Evolutionary conservation across 2,329 filamentous ascomycete species (phyloP).

Genomic region (Tolypocladium endophyticum): DNA sequence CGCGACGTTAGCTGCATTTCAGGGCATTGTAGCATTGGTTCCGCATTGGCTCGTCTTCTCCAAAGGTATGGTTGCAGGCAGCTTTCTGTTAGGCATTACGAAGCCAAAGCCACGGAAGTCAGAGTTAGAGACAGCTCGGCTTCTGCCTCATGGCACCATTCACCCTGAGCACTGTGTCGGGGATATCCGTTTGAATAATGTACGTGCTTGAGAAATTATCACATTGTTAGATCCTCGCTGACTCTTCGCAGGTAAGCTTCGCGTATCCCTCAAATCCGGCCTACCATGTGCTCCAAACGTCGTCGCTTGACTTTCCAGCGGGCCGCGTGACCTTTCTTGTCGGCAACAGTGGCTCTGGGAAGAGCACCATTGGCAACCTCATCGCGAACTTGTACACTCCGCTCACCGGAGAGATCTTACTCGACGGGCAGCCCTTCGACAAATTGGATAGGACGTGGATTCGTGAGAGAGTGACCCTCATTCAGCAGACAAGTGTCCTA

Average conservation of each 20-base stretch:
- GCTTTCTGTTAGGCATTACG: slow-evolving; percentile 43
- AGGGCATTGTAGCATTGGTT: slow-evolving; percentile 62
- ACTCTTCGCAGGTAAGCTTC: slow-evolving; percentile 55
- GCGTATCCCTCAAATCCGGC: slow-evolving; percentile 64
- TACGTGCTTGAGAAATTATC: slow-evolving; percentile 26
- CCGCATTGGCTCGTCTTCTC: slow-evolving; percentile 69
- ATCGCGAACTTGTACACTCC: slow-evolving; percentile 69
- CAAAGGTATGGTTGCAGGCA: slow-evolving; percentile 68
- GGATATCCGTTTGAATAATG: slow-evolving; percentile 58
- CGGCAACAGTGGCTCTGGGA: slow-evolving; percentile 81
- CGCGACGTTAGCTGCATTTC: slow-evolving; percentile 64
- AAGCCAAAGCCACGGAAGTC: neutral
- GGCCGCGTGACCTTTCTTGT: slow-evolving; percentile 72
- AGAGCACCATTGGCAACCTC: slow-evolving; percentile 78
- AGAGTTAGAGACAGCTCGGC: too few relatives aligned
- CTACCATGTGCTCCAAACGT: slow-evolving; percentile 46
- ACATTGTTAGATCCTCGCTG: neutral
- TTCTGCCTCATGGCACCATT: slow-evolving; percentile 3
- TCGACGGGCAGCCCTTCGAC: slow-evolving; percentile 57
- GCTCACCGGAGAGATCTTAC: slow-evolving; percentile 48
- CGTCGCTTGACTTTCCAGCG: slow-evolving; percentile 59
- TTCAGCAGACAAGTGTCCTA: slow-evolving; percentile 72
- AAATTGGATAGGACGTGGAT: slow-evolving; percentile 61
- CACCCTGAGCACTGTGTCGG: slow-evolving; percentile 43
- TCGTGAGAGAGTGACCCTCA: slow-evolving; percentile 63